Evolutionary conservation across 1,284 basidiomycete genomes (phyloP), one percentile per base, ranked within the genome.

Genomic region (Mrakiaceae sp.): DNA sequence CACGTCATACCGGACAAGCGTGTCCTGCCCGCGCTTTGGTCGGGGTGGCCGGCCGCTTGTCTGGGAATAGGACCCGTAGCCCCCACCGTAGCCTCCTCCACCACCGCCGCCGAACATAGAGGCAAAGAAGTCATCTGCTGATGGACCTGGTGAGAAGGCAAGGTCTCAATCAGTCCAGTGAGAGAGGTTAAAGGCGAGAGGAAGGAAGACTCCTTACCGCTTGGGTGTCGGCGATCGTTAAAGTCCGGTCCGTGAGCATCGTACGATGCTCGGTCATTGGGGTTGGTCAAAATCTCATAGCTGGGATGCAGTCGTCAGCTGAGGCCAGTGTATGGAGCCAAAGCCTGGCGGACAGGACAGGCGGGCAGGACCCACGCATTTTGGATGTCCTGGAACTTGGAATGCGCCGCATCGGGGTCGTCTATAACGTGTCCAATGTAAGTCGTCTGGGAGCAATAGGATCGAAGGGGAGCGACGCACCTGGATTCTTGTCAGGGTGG

Each of bases 281-380:
- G 80, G 72, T 94, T 88, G 70, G 83, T 86, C 11, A 96, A 79
- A 53, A 89, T 87, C 74, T 95, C 92, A 71, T 95, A 96, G 40
- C 88, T 90, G 68, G 7, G 27, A 51, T 54, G n/a, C 48, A 60
- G 12, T 52, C 61, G 59, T 57, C 14, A 10, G 48, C 49, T 43
- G 39, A 42, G 52, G 56, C 61, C 42, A 67, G 49, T n/a, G 6
- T 54, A n/a, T 11, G 16, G 62, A 52, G 53, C 40, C 67, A n/a
- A 61, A 16, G n/a, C 14, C 50, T 51, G 59, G 27, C 27, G 27
- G 27, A 27, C 27, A 2, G 27, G 27, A 27, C 27, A 27, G 27
- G 27, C 27, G 27, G 27, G 62, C 43, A 56, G 9, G 42, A 82
- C 87, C 69, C 72, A 90, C 83, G 92, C 92, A 44, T 88, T 85